A percentile compares a stretch with the other conserved stretches of the same genome.
Evolutionary conservation across 179 eudicot genomes (phyloP).

Genomic region (Beta corolliflora): DNA sequence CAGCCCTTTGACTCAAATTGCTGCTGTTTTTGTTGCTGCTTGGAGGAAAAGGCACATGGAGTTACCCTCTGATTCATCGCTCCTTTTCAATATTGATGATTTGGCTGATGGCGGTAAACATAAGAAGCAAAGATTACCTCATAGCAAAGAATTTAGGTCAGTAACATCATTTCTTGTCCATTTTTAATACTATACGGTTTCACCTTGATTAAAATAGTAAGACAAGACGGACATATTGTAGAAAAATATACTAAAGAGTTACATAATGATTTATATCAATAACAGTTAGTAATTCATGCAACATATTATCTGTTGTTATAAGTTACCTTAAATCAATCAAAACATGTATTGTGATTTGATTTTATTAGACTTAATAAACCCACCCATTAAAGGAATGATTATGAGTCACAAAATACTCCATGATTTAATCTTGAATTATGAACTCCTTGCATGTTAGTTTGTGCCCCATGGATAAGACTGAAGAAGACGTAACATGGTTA

Average conservation of each 20-base stretch:
- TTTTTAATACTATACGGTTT: not conserved
- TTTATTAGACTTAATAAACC: not conserved
- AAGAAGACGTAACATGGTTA: constrained; percentile 6
- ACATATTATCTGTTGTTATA: no score
- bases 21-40: constrained; percentile 71
- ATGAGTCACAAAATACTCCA: not conserved
- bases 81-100: constrained; percentile 51
- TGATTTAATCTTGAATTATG: not conserved
- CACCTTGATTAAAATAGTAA: no score
- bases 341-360: no score
- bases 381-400: not conserved
- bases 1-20: constrained; percentile 86
- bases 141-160: constrained; percentile 73
- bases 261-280: no score
- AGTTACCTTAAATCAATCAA: not conserved
- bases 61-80: constrained; percentile 59
- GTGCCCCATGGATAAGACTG: constrained; percentile 6
- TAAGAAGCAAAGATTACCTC: constrained; percentile 61
- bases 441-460: constrained; percentile 8
- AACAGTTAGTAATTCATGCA: no score
- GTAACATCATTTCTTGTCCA: constrained; percentile 10
- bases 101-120: constrained; percentile 23
- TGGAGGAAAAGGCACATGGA: constrained; percentile 63
- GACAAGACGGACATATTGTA: no score
- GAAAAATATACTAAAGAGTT: no score